Base-by-base conservation (phyloP, 176 grass and related monocot genomes). In the Rhynchospora pubera region DNA sequence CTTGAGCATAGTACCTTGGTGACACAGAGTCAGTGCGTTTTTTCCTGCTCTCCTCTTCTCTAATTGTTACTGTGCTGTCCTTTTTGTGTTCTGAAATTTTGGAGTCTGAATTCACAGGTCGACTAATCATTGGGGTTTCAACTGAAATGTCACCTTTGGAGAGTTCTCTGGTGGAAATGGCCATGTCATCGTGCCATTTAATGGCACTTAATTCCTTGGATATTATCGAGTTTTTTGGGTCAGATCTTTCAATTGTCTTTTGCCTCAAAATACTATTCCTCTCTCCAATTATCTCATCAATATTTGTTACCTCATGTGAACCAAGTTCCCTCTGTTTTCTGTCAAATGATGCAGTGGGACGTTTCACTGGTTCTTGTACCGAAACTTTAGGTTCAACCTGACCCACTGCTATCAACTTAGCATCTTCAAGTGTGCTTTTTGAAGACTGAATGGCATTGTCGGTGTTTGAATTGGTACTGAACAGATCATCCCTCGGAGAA, bases 11-110 rank as follows among this genome's bases (percentile, higher is more conserved):
- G 46, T 89, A 79, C 61, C 79, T 80, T 62, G 83, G 62, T 85
- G 70, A 79, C 57, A 57, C 63, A 59, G 73, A 63, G 79, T 81
- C 79, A 34, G 47, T 89, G 51, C 12, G 75, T 51, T 86, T 78
- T 81, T 70, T 82, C 59, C 24, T 64, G 56, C 28, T 92, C 83
- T 85, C 88, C 71, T 89, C 93, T 14, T 23, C 58, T 75, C 53
- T 42, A 51, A 52, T 21, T 21, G 8, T 26, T 47, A 65, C 53
- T 14, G 26, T 44, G 13, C 21, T 51, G 43, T 78, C n/a, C 60
- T 67, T 79, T 85, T 56, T 81, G n/a, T 63, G 64, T 19, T 26
- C 57, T 62, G 18, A 28, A 65, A 47, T 42, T 81, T 80, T 22
- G 21, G 78, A 62, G 45, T 51, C 45, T 24, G 8, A 26, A 65